These are phyloP conservation scores for Rhodotorula taiwanensis DNA, from an alignment of 768 basidiomycete genomes.

Conservation along the genomic window DNA sequence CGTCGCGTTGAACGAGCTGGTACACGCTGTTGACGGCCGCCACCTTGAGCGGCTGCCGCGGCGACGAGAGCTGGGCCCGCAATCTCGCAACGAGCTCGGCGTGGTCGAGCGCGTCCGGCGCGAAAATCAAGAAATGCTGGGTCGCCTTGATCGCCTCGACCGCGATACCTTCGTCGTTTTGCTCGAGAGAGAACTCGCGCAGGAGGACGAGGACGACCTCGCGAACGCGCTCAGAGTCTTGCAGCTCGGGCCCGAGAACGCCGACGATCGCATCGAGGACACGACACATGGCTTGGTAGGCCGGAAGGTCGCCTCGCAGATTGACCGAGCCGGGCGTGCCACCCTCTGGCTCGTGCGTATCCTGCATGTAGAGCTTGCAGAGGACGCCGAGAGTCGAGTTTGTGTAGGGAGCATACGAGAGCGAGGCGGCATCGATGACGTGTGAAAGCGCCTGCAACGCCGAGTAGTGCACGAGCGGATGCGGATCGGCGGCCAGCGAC, in stretches of 20 bases:
- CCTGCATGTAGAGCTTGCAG: slow-evolving; percentile 77
- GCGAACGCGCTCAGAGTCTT: slow-evolving; percentile 74
- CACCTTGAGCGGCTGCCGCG: slow-evolving; percentile 75
- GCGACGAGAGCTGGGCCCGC: slow-evolving; percentile 68
- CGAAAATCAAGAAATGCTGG: slow-evolving; percentile 95
- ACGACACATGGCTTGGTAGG: slow-evolving; percentile 83
- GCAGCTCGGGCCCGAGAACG: slow-evolving; percentile 88
- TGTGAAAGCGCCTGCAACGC: slow-evolving; percentile 74
- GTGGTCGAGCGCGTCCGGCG: slow-evolving; percentile 72
- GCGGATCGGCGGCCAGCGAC: slow-evolving; percentile 91
- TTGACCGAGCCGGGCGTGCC: slow-evolving; percentile 71
- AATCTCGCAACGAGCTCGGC: slow-evolving; percentile 73
- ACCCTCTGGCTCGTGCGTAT: slow-evolving; percentile 88
- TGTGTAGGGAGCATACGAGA: slow-evolving; percentile 84
- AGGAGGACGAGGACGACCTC: slow-evolving; percentile 76
- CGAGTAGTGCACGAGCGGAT: slow-evolving; percentile 93
- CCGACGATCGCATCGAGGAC: slow-evolving; percentile 90
- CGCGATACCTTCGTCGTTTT: slow-evolving; percentile 68
- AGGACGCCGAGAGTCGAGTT: slow-evolving; percentile 81
- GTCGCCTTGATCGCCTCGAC: slow-evolving; percentile 94
- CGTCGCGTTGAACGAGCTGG: slow-evolving; percentile 93
- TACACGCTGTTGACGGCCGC: slow-evolving; percentile 94
- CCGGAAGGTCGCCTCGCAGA: slow-evolving; percentile 78
- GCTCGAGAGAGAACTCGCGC: slow-evolving; percentile 72
- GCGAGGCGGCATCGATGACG: slow-evolving; percentile 83